Evolutionary conservation across 345 rosid species (phyloP).

Genomic region (Citrus maxima): DNA sequence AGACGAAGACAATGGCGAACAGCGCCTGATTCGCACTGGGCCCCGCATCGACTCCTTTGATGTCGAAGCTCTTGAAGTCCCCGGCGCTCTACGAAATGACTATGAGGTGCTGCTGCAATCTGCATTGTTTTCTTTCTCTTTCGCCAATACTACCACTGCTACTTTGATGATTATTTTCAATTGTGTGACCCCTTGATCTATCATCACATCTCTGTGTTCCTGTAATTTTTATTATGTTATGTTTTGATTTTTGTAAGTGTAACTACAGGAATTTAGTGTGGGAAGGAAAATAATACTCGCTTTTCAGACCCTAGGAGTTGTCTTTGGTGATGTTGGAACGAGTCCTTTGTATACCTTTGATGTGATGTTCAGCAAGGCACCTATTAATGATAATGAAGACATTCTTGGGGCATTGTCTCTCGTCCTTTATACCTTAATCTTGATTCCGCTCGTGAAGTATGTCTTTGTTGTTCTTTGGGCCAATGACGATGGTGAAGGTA

Average conservation of each 20-base stretch:
- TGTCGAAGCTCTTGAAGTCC: conserved; percentile 95
- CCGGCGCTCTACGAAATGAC: conserved; percentile 68
- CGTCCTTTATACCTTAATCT: conserved; percentile 80
- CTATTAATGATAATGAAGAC: conserved; percentile 77
- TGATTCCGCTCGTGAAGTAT: conserved; percentile 89
- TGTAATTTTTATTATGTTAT: too few species aligned
- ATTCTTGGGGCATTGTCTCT: conserved; percentile 91
- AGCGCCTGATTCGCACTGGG: conserved; percentile 84
- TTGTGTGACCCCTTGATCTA: neutral
- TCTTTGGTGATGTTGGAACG: conserved; percentile 98
- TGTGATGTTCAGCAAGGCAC: conserved; percentile 91
- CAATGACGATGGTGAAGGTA: conserved; percentile 99
- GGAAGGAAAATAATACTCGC: conserved; percentile 82
- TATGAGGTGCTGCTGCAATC: conserved; percentile 49
- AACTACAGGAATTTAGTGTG: conserved; percentile 64
- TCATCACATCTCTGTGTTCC: too few species aligned
- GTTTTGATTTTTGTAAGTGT: neutral
- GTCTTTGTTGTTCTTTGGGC: conserved; percentile 97
- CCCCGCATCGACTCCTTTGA: conserved; percentile 89
- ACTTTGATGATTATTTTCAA: neutral
- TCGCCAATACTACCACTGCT: too few species aligned
- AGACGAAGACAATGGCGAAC: conserved; percentile 69
- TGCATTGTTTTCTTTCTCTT: neutral
- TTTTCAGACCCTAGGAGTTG: conserved; percentile 93
- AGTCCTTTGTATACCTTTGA: conserved; percentile 94